Evolutionary conservation across 306 rosid genomes (phyloP), one percentile per base, ranked within the genome.

Genomic region (Pyrus communis): DNA sequence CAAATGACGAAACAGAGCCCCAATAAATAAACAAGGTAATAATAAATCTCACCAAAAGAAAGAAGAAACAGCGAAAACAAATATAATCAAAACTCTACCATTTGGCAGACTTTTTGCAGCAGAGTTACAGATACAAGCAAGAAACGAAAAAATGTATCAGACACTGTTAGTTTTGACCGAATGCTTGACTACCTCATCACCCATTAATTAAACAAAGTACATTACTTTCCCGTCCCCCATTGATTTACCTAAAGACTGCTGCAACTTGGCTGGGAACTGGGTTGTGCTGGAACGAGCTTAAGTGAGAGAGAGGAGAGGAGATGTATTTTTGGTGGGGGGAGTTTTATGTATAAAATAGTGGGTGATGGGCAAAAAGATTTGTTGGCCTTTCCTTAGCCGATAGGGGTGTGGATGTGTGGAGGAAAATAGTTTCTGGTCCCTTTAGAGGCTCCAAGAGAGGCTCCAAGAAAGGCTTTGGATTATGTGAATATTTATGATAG

Each of bases 311-410:
- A 25, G 78, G 78, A 17, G 76, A 49, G 25, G 31, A 54, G 31
- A 66, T 15, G 74, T 45, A 27, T n/a, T 4, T 19, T 71, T 7
- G 45, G 60, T 12, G 59, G 4, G 55, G 55, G 45, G 35, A 1
- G 6, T 75, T 38, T 62, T 11, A 19, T 17, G 75, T 74, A 83
- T 76, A 73, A 77, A 71, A 70, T 74, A 83, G 79, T 76, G 84
- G 84, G 78, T 80, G 89, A 73, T 81, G 81, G 71, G 33, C 77
- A 72, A 17, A 57, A 57, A 19, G 55, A 38, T 57, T 23, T 74
- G 67, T 84, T 89, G 96, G 89, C 95, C 85, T 83, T 90, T 90
- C 83, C 82, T 75, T 75, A 85, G 81, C 69, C 78, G 97, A 95
- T 90, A 90, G 96, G 91, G 91, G 78, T 49, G 38, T 46, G 68